These are phyloP conservation scores for Phytophthora fragariaefolia DNA, from an alignment of 352 stramenopile species.

Conservation along the genomic window DNA sequence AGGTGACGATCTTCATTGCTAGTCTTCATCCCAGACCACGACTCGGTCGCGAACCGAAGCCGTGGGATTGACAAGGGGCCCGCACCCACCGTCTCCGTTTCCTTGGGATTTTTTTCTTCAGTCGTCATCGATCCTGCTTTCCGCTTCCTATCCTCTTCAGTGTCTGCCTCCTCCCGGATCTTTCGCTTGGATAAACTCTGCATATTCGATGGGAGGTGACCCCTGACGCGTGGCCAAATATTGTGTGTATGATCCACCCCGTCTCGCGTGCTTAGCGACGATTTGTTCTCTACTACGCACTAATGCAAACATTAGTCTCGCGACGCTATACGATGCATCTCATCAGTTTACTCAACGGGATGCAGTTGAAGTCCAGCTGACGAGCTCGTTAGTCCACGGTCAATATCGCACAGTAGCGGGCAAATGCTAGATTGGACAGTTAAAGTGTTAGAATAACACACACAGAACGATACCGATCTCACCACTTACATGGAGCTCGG, in stretches of 20 bases:
- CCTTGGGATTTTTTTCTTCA: constrained; percentile 3
- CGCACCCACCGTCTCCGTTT: neutral
- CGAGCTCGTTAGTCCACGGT: constrained; percentile 23
- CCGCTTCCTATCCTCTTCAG: constrained; percentile 16
- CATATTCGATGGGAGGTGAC: constrained; percentile 14
- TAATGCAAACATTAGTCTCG: constrained; percentile 14
- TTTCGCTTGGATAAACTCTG: constrained; percentile 42
- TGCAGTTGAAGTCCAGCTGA: constrained; percentile 37
- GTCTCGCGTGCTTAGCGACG: neutral
- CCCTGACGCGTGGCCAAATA: constrained; percentile 8
- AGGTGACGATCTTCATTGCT: constrained; percentile 70
- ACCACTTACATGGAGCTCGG: constrained; percentile 50
- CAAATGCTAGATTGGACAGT: constrained; percentile 56
- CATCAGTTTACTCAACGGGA: constrained; percentile 27
- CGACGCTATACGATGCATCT: neutral
- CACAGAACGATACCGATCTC: neutral
- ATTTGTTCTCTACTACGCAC: constrained; percentile 19
- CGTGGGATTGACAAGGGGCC: constrained; percentile 32
- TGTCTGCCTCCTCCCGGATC: constrained; percentile 25
- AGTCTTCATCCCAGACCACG: constrained; percentile 57
- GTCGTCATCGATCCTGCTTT: neutral
- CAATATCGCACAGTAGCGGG: constrained; percentile 68
- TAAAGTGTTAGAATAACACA: constrained; percentile 1
- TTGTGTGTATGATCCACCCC: constrained; percentile 4
- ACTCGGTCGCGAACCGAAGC: constrained; percentile 61